These are phyloP conservation scores for Aspergillus ruber DNA, from an alignment of 2,329 filamentous ascomycete genomes.

Conservation along the genomic window DNA sequence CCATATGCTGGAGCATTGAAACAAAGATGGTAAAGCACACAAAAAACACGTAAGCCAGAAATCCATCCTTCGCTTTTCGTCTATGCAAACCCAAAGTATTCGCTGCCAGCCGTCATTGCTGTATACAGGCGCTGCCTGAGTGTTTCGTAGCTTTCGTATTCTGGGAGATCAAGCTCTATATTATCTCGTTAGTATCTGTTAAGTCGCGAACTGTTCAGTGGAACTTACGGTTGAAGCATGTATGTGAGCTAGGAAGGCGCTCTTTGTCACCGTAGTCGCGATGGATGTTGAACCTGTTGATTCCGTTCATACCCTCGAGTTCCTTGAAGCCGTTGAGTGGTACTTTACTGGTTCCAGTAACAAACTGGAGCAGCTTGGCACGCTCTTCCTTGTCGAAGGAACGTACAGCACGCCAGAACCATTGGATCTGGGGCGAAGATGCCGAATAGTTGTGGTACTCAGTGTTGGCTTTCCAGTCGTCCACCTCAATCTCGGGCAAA, in stretches of 20 bases:
- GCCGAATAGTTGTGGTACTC: conserved; percentile 97
- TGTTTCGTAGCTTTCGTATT: conserved; percentile 93
- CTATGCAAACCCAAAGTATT: conserved; percentile 96
- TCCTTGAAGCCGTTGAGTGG: conserved; percentile 98
- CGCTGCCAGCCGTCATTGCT: conserved; percentile 94
- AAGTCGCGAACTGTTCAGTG: neutral
- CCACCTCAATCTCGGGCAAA: conserved; percentile 91
- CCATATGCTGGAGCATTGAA: conserved; percentile 26
- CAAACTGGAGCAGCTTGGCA: conserved; percentile 93
- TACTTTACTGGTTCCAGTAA: conserved; percentile 96
- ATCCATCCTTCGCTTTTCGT: conserved; percentile 6
- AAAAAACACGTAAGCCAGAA: conserved; percentile 9
- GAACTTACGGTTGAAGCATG: conserved; percentile 96
- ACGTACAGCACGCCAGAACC: conserved; percentile 97
- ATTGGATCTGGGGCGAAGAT: conserved; percentile 93
- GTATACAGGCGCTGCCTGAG: conserved; percentile 84
- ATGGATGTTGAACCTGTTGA: conserved; percentile 97
- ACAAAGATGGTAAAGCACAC: conserved; percentile 1
- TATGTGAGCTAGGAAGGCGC: conserved; percentile 90
- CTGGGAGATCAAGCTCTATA: conserved; percentile 89
- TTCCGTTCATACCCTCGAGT: conserved; percentile 97
- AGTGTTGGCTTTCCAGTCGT: conserved; percentile 98
- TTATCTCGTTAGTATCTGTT: conserved; percentile 28
- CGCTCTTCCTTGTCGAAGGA: conserved; percentile 99
- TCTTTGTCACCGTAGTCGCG: conserved; percentile 96